These are phyloP conservation scores for Candida multigemmis DNA, from an alignment of 805 yeast species.

Conservation along the genomic window DNA sequence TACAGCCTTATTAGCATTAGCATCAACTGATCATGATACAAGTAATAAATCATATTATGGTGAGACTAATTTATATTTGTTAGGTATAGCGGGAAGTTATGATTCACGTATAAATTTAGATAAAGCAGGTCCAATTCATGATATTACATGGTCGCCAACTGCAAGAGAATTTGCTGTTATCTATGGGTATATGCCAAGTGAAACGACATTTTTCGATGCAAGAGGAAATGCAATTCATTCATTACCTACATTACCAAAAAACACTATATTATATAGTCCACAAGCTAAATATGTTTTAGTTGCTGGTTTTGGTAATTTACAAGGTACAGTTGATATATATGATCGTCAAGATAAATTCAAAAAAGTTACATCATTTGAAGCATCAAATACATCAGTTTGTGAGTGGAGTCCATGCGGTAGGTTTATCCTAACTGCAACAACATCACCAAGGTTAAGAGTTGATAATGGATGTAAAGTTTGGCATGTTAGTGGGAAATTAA, in stretches of 20 bases:
- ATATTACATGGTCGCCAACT: constrained; percentile 93
- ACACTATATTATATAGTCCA: constrained; percentile 87
- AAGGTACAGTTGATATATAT: constrained; percentile 90
- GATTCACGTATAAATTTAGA: constrained; percentile 82
- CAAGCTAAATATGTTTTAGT: constrained; percentile 85
- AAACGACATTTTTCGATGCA: constrained; percentile 88
- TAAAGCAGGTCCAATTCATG: constrained; percentile 95
- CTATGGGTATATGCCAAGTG: constrained; percentile 96
- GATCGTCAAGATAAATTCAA: constrained; percentile 83
- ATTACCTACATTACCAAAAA: constrained; percentile 80
- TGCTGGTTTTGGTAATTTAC: constrained; percentile 97
- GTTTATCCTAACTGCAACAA: constrained; percentile 88
- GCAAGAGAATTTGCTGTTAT: constrained; percentile 96
- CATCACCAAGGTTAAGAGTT: constrained; percentile 92
- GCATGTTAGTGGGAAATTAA: constrained; percentile 81
- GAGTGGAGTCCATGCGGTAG: constrained; percentile 98
- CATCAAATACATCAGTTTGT: constrained; percentile 92
- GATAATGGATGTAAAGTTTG: constrained; percentile 92
- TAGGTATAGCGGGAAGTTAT: constrained; percentile 88
- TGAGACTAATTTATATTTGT: constrained; percentile 81
- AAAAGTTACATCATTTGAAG: constrained; percentile 76
- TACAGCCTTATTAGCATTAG: constrained; percentile 85
- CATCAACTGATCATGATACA: constrained; percentile 92
- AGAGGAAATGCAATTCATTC: constrained; percentile 83
- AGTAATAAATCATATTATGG: constrained; percentile 94